These are phyloP conservation scores for Aspergillus floridensis DNA, from an alignment of 2,329 filamentous ascomycete genomes.

Conservation along the genomic window DNA sequence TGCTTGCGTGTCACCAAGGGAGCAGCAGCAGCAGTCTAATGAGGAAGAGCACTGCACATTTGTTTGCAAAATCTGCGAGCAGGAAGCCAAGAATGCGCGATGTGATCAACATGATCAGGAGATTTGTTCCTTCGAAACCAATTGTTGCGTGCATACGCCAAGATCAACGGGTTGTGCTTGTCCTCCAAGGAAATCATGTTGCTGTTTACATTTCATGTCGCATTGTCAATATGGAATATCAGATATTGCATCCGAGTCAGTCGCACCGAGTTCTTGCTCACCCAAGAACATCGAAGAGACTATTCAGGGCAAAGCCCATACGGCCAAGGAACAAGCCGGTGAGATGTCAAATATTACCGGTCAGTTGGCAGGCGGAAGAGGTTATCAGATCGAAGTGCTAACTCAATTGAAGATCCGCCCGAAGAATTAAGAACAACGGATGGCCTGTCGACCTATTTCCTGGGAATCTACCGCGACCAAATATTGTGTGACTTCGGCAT, in stretches of 20 bases:
- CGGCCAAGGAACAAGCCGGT: not conserved
- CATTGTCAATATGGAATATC: constrained; percentile 11
- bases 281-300: not conserved
- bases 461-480: constrained; percentile 14
- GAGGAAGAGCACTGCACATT: not conserved
- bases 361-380: not conserved
- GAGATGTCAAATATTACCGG: not conserved
- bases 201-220: constrained; percentile 21
- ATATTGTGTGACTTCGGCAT: constrained; percentile 23
- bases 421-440: not conserved
- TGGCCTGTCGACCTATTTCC: constrained; percentile 12
- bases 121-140: constrained; percentile 15
- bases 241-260: not conserved
- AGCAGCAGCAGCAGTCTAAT: not conserved
- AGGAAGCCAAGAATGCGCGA: not conserved
- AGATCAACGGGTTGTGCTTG: constrained; percentile 11
- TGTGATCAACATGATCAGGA: constrained; percentile 10
- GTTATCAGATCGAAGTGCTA: not conserved
- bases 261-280: not conserved
- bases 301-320: not conserved
- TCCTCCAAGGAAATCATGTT: constrained; percentile 18
- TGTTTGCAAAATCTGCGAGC: not conserved
- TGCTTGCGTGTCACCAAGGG: not conserved
- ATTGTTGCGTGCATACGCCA: constrained; percentile 20
- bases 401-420: not conserved